Evolutionary conservation across 1,139 yeast genomes (phyloP).

Genomic region (Suhomyces kunorum): DNA sequence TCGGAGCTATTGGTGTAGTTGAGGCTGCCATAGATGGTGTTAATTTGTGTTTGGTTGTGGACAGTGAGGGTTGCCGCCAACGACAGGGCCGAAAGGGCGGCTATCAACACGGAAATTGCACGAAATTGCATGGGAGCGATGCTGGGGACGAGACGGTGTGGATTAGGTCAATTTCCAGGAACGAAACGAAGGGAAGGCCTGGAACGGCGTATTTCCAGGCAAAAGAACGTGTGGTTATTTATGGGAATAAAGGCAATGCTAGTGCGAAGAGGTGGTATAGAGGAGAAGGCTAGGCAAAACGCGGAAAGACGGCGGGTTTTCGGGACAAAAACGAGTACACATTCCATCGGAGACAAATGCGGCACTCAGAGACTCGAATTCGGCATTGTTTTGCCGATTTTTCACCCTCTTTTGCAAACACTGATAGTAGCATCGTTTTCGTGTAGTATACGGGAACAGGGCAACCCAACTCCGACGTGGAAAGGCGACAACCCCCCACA

Average conservation of each 20-base stretch:
- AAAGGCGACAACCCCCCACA: too few species aligned
- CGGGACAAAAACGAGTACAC: too few species aligned
- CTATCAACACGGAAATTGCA: background rate
- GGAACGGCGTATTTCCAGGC: background rate
- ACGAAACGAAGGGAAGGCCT: background rate
- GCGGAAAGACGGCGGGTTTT: too few species aligned
- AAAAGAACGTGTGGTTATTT: background rate
- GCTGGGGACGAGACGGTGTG: too few species aligned
- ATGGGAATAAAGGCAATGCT: background rate
- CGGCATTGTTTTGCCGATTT: too few species aligned
- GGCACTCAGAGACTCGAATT: too few species aligned
- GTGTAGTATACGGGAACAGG: too few species aligned
- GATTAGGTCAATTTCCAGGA: too few species aligned
- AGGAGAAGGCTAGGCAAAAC: background rate
- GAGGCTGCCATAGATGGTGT: constrained; percentile 8
- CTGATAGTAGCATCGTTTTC: too few species aligned
- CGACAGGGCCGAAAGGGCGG: background rate
- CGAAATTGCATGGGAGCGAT: background rate
- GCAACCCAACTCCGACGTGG: too few species aligned
- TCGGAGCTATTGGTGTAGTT: constrained; percentile 12
- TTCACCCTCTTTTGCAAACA: too few species aligned
- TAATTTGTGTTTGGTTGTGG: constrained; percentile 7
- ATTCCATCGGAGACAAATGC: too few species aligned
- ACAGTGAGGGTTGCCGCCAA: constrained; percentile 2
- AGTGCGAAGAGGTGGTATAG: background rate